Evolutionary conservation across 2,329 filamentous ascomycete genomes (phyloP), one percentile per base, ranked within the genome.

Genomic region (Dothistroma septosporum): DNA sequence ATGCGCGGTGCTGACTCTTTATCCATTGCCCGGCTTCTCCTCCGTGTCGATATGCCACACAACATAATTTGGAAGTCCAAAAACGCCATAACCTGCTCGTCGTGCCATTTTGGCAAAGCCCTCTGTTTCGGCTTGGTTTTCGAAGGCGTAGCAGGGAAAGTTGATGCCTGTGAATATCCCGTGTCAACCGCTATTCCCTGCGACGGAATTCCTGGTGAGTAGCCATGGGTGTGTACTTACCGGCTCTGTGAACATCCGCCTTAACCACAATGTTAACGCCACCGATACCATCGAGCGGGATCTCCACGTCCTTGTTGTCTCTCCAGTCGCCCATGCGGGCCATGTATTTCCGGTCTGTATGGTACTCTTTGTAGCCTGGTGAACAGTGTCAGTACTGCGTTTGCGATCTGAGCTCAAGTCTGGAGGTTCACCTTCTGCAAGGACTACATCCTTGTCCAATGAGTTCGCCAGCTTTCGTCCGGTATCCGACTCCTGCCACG

Each of bases 51-150:
- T 90, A 75, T 99, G 94, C 94, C 94, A 99, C 61, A 99, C 93
- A 55, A 99, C 88, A 75, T 99, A 99, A 76, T 99, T 99, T 47
- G 93, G 94, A 59, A 99, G 81, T 50, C 94, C 94, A 68, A 91
- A 85, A 28, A 99, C 94, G 72, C 91, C 84, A 75, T 97, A 97
- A 49, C 94, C 94, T 19, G 94, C 94, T 65, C 92, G 84, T 80
- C 95, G 97, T 61, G 94, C 94, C 94, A 99, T 99, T 76, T 95
- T 96, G 41, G 94, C 94, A 73, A 99, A 99, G 7, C 94, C 94
- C 78, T 99, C 94, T 4, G 94, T 99, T 78, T 99, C 94, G 65
- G 94, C 94, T 79, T 99, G 94, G 77, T 99, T 97, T 76, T 99
- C 94, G 74, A 99, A 99, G 2, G 94, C 85, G 72, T 99, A 99